Evolutionary conservation across 164 flowering plant species (phyloP).

Genomic region (Annona squamosa): DNA sequence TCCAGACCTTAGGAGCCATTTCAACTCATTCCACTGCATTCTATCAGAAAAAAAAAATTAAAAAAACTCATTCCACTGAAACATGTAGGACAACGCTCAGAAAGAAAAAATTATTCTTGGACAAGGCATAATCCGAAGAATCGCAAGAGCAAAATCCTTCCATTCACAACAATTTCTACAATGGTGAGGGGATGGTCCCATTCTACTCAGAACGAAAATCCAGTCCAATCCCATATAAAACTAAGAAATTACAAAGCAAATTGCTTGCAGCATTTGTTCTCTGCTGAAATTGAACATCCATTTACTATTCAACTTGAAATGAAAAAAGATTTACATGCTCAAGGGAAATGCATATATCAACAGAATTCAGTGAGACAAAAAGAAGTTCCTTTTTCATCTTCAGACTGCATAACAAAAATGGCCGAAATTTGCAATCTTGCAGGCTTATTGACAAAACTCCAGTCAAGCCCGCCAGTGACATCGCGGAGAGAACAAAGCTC

Average conservation of each 20-base stretch:
- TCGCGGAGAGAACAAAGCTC: slow-evolving; percentile 7
- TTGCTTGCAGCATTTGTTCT: background rate
- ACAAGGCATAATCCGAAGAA: too few relatives aligned
- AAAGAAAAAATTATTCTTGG: too few relatives aligned
- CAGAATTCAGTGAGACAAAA: background rate
- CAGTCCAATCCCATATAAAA: too few relatives aligned
- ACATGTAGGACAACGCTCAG: too few relatives aligned
- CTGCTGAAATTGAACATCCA: background rate
- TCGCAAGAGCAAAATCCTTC: too few relatives aligned
- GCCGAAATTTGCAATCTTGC: slow-evolving; percentile 8
- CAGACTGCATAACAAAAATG: slow-evolving; percentile 11
- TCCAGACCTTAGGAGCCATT: too few relatives aligned
- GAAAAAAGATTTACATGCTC: slow-evolving; percentile 1
- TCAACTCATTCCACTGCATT: too few relatives aligned
- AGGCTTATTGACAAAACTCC: slow-evolving; percentile 18
- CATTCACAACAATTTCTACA: background rate
- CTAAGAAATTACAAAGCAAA: background rate
- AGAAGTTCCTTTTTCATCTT: background rate
- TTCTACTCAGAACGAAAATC: background rate
- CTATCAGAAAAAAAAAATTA: too few relatives aligned
- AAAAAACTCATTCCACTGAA: too few relatives aligned
- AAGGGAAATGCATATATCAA: background rate
- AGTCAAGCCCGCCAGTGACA: slow-evolving; percentile 7
- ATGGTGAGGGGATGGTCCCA: background rate
- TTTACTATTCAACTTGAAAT: background rate